Base-by-base conservation (phyloP, 257 asterid species). In the Salvia hispanica region DNA sequence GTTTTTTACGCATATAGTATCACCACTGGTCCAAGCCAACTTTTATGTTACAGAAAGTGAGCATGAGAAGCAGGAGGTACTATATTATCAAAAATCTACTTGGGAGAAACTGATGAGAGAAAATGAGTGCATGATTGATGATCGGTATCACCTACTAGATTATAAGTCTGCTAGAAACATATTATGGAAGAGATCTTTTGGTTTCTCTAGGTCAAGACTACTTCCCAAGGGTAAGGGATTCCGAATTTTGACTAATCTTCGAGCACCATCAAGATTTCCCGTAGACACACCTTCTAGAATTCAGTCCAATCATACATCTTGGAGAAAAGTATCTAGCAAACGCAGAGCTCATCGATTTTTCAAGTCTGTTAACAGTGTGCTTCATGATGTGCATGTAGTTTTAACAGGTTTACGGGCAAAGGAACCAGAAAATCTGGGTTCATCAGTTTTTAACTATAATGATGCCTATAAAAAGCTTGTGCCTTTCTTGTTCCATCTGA, bases 391-490 rank as follows among this genome's bases (percentile, higher is more conserved):
- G 55, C 97, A 93, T 57, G 82, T 74, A 57, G 89, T 90, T 64
- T 76, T 93, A 46, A 88, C 83, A 74, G 88, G 87, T 53, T 65
- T 83, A 71, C 73, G 74, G 60, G 58, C 58, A 73, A 81, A 72
- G 46, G 85, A 81, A 71, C 86, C 90, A 16, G 89, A 78, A 74
- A 86, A 80, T 79, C 79, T 85, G 71, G 96, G 97, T 52, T 90
- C 97, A 21, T 93, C 99, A 4, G 97, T 88, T 60, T 93, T 93
- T 72, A 86, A 81, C 74, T 93, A 93, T 81, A 86, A 89, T 67
- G 95, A 84, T 70, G 83, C 87, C 71, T 88, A 88, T 80, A 82
- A 72, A 62, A 88, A 77, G 77, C 79, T 86, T 57, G 76, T 85
- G 62, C 92, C 94, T 68, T 93, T 83, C 81, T 71, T 88, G 66